Evolutionary conservation across 192 early-diverging fungal genomes (phyloP).

Genomic region (Coemansia sp.): DNA sequence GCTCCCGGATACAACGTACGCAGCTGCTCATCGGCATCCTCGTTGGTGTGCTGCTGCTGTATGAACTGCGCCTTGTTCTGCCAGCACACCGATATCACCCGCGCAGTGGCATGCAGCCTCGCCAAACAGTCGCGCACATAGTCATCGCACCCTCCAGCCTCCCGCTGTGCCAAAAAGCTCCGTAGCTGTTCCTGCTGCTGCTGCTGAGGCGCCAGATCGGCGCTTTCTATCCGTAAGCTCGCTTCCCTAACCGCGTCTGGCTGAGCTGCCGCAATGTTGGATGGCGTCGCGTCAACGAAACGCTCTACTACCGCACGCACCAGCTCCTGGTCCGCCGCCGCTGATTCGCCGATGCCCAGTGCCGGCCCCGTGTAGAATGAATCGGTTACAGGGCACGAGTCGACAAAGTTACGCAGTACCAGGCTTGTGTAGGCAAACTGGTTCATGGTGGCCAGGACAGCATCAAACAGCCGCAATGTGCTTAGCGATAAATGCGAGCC

Average conservation of each 20-base stretch:
- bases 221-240: constrained; percentile 22
- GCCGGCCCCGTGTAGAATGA: constrained; percentile 23
- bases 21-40: constrained; percentile 8
- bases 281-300: constrained; percentile 40
- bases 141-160: constrained; percentile 40
- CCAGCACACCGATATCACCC: neutral
- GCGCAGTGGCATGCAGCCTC: constrained; percentile 9
- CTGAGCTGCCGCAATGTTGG: constrained; percentile 25
- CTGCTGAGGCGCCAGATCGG: neutral
- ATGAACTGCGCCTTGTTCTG: constrained; percentile 4
- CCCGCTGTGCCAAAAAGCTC: constrained; percentile 22
- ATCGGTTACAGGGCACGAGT: neutral
- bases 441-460: constrained; percentile 58
- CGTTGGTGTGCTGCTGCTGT: neutral
- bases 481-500: constrained; percentile 52
- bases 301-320: constrained; percentile 47
- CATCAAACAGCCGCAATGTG: constrained; percentile 61
- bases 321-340: constrained; percentile 43
- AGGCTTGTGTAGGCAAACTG: constrained; percentile 61
- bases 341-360: constrained; percentile 32
- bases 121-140: constrained; percentile 33
- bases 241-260: constrained; percentile 37
- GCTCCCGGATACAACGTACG: constrained; percentile 52
- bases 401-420: constrained; percentile 56
- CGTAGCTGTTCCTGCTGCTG: constrained; percentile 10